Conservation (phyloP, 2,329 filamentous ascomycete genomes). For the Xylariaceae sp. region DNA sequence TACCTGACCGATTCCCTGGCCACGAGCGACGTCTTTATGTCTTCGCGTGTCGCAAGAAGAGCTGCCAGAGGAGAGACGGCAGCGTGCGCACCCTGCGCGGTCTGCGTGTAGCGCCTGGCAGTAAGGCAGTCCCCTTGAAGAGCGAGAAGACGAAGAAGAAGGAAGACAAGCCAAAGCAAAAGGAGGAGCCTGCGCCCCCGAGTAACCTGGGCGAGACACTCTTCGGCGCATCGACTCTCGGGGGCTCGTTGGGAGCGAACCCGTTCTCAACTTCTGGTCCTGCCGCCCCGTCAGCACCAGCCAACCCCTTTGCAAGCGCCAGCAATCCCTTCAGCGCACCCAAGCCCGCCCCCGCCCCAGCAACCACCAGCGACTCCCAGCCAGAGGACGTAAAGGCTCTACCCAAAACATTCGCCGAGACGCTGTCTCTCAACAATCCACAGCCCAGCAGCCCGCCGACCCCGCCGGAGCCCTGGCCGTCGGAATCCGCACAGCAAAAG, state of each 20-base stretch:
- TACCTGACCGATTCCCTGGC: slow-evolving; percentile 78
- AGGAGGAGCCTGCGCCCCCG: slow-evolving; percentile 33
- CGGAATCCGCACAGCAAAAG: slow-evolving; percentile 55
- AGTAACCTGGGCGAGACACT: slow-evolving; percentile 59
- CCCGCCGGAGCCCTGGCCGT: slow-evolving; percentile 70
- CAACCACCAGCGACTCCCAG: slow-evolving; percentile 9
- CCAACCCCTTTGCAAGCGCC: slow-evolving; percentile 58
- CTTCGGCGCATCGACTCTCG: slow-evolving; percentile 58
- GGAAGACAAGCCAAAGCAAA: slow-evolving; percentile 33
- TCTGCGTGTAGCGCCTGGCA: slow-evolving; percentile 45
- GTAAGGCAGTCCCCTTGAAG: slow-evolving; percentile 24
- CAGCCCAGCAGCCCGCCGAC: slow-evolving; percentile 34
- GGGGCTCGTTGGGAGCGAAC: slow-evolving; percentile 41
- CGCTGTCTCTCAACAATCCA: slow-evolving; percentile 65
- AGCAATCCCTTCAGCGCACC: slow-evolving; percentile 43
- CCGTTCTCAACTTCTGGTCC: slow-evolving; percentile 52
- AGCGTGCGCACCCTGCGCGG: slow-evolving; percentile 73
- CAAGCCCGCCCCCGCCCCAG: neutral
- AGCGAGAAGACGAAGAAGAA: slow-evolving; percentile 33
- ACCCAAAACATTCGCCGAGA: slow-evolving; percentile 63
- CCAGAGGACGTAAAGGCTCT: slow-evolving; percentile 35
- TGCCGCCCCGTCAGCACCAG: slow-evolving; percentile 27
- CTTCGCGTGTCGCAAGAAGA: slow-evolving; percentile 71
- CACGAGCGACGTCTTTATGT: slow-evolving; percentile 87
- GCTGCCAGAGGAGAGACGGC: slow-evolving; percentile 76